Evolutionary conservation across 345 rosid species (phyloP), one percentile per base, ranked within the genome.

Genomic region (Eutrema japonicum): DNA sequence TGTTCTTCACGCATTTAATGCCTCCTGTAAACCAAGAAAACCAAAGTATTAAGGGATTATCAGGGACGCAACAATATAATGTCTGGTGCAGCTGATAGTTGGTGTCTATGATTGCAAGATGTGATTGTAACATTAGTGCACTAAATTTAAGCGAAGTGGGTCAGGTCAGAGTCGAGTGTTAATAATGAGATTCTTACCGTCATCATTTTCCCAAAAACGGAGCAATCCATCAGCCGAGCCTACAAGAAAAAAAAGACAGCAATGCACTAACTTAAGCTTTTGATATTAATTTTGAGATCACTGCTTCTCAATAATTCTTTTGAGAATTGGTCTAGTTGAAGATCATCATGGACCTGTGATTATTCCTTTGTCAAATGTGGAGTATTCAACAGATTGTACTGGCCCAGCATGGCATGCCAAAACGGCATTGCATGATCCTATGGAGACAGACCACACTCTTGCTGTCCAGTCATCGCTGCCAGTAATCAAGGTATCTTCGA

Each of bases 401-500:
- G 99, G 96, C 55, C 99, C 97, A 64, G 96, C 98, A 79, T 96
- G 99, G 79, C 98, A 92, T 51, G 99, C 98, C 46, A 96, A 86
- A 70, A 96, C 96, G 38, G 93, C 89, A 64, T 92, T 94, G 64
- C 98, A 90, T 38, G 90, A 80, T 73, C 99, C 99, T 76, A 85
- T 85, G 61, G 97, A 85, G 76, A 95, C 87, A 61, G 99, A 89
- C 99, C 99, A 96, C 59, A 96, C 83, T 83, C 99, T 86, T 56
- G 99, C 99, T 2, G 99, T 96, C 99, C 99, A 96, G 75, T 96
- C 99, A 83, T 96, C 99, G 78, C 99, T 89, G 55, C 98, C 99
- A 41, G 98, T 96, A 68, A 96, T 77, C 75, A 96, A 59, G 16
- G 97, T 92, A 75, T 96, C 99, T 35, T 89, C 96, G 32, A 87